Base-by-base conservation (phyloP, 768 basidiomycete genomes). In the Hygrophoropsis aurantiaca region DNA sequence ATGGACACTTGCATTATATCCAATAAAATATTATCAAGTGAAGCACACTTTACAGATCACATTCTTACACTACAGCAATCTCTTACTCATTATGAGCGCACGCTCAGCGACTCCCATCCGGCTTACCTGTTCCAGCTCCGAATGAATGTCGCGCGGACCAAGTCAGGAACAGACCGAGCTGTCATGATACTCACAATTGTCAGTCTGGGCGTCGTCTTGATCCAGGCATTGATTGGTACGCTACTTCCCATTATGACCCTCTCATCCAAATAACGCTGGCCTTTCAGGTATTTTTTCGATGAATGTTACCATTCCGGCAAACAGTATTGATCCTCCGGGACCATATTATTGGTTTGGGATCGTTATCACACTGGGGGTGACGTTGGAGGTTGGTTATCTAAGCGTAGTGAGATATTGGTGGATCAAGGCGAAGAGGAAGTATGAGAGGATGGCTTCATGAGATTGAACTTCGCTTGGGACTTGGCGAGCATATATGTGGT, bases 31-130 rank as follows among this genome's bases (percentile, higher is more conserved):
- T 10, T 20, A 25, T 51, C 11, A 11, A 32, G 27, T 46, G 11
- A 32, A 55, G 47, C 47, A 30, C 51, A 16, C 2, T 40, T 43
- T 35, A 24, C 40, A 94, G 94, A 97, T 66, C 94, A 97, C 62
- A 92, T 97, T 54, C 65, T 94, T 19, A 84, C 90, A 3, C 71
- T 97, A 46, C 90, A 94, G 58, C 86, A 90, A 57, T 80, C 89
- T 2, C 76, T 97, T 47, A 75, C 71, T 10, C 87, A 95, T 65
- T 91, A 90, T 67, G 93, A 97, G 60, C 85, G 86, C 24, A 86
- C 93, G 69, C 74, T 97, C 40, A 84, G 85, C 52, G 85, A 94
- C 54, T 87, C 88, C 15, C 90, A 94, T 56, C 91, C 91, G 1
- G 84, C 84, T 2, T 94, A 94, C 63, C 71, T 94, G 5, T 80